Percentiles rank a stretch among this genome's conserved stretches.
Evolutionary conservation across 2,329 filamentous ascomycete genomes (phyloP).

Genomic region (Colletotrichum tamarilloi): DNA sequence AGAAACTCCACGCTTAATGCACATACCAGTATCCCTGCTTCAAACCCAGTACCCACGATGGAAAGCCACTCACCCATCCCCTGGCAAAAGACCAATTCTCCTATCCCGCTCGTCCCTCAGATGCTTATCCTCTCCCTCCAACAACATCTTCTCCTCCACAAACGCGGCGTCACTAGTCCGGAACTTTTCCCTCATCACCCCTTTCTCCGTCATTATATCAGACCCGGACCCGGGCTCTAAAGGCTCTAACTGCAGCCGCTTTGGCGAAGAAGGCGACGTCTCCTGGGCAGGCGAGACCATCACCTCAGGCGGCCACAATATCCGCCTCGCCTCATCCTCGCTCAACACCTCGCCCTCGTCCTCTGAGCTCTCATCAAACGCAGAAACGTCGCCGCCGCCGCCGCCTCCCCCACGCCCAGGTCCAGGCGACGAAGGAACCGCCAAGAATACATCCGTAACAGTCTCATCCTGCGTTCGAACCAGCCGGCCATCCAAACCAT

Average conservation of each 20-base stretch:
- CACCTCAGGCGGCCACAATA: conserved; percentile 5
- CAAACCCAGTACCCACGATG: neutral
- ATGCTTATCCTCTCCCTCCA: conserved; percentile 47
- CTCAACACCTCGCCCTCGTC: neutral
- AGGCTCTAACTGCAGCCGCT: neutral
- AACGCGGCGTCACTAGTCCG: conserved; percentile 48
- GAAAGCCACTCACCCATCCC: neutral
- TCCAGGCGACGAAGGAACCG: neutral
- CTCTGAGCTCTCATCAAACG: neutral
- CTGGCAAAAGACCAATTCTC: conserved; percentile 19
- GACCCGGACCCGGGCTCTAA: conserved; percentile 32
- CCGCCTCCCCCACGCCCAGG: too few relatives aligned
- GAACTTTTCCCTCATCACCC: conserved; percentile 51
- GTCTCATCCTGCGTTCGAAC: neutral
- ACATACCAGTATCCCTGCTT: neutral
- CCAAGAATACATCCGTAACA: neutral
- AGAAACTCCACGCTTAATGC: neutral
- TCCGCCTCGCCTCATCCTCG: conserved; percentile 19
- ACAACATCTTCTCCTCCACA: conserved; percentile 53
- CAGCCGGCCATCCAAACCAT: neutral
- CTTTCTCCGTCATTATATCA: conserved; percentile 36
- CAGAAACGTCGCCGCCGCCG: neutral
- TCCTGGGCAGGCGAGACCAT: too few relatives aligned
- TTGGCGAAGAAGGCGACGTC: neutral
- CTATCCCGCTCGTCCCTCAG: conserved; percentile 46